phyloP scores from a whole-genome alignment of 805 yeast genomes.

The Pichia membranifaciens region DNA sequence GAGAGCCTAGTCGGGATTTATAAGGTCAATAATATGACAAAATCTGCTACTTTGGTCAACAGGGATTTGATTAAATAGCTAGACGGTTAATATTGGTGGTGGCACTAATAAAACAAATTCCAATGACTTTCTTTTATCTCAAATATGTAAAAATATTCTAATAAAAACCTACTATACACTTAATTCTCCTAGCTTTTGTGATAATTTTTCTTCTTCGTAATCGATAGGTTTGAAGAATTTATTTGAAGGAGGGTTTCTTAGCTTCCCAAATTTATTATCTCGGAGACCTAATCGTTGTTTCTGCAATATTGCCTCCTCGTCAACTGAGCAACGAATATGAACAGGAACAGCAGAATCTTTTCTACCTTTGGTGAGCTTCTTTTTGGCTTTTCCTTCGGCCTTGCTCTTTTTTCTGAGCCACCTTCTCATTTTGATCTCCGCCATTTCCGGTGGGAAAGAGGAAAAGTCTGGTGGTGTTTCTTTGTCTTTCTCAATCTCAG shows the following conservation, averaged over 20 bases:
- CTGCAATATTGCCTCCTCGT: slow-evolving; percentile 14
- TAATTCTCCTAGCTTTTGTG: slow-evolving; percentile 10
- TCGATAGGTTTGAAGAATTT: slow-evolving; percentile 14
- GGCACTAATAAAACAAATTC: too few species aligned
- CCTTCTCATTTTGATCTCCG: slow-evolving; percentile 6
- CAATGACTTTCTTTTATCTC: too few species aligned
- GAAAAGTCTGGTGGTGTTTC: slow-evolving; percentile 5
- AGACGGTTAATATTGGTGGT: not conserved
- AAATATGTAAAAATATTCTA: too few species aligned
- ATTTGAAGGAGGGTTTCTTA: slow-evolving; percentile 11
- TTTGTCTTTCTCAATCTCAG: not conserved
- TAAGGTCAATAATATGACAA: slow-evolving; percentile 86
- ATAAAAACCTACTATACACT: too few species aligned
- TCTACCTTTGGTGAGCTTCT: not conserved
- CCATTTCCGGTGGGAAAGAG: not conserved
- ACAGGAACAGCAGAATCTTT: not conserved
- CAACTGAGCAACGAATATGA: slow-evolving; percentile 17
- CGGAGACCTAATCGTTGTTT: slow-evolving; percentile 1
- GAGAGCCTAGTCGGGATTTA: slow-evolving; percentile 92
- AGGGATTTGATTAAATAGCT: slow-evolving; percentile 34
- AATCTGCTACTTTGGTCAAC: slow-evolving; percentile 72
- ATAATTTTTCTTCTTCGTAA: slow-evolving; percentile 8
- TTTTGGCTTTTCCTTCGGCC: slow-evolving; percentile 6
- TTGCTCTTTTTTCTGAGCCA: slow-evolving; percentile 3
- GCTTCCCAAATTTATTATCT: not conserved